Evolutionary conservation across 2,329 filamentous ascomycete species (phyloP).

Genomic region (Incumbomyces lentus): DNA sequence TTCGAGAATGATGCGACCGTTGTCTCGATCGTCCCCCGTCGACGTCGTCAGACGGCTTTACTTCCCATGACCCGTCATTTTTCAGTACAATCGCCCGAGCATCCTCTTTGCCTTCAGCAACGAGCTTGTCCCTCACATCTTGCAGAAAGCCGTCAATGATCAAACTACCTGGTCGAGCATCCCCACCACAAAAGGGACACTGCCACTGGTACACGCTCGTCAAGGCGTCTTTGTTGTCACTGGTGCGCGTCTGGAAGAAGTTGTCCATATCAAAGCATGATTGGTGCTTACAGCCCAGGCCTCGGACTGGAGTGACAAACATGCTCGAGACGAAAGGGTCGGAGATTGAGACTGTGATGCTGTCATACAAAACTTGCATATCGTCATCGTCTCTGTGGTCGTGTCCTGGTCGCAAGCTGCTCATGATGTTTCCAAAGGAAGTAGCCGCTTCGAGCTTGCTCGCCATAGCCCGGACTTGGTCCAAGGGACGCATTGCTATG

Average conservation of each 20-base stretch:
- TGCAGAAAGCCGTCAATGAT: conserved; percentile 64
- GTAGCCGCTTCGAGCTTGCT: conserved; percentile 35
- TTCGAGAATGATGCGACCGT: too few relatives aligned
- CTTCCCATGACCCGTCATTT: conserved; percentile 55
- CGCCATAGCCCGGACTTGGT: conserved; percentile 30
- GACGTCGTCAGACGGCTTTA: conserved; percentile 27
- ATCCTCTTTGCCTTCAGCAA: conserved; percentile 37
- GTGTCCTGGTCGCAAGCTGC: conserved; percentile 26
- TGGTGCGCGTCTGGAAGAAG: conserved; percentile 58
- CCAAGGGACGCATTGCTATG: conserved; percentile 44
- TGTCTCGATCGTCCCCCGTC: too few relatives aligned
- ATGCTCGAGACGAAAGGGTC: conserved; percentile 58
- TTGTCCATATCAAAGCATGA: conserved; percentile 86
- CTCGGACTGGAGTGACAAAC: conserved; percentile 62
- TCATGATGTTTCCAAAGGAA: conserved; percentile 48
- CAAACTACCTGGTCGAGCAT: conserved; percentile 64
- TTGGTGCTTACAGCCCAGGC: conserved; percentile 58
- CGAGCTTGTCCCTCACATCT: conserved; percentile 49
- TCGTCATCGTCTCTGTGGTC: conserved; percentile 51
- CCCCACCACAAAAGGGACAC: conserved; percentile 73
- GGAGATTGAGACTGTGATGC: conserved; percentile 52
- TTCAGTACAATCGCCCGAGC: conserved; percentile 54
- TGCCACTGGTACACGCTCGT: conserved; percentile 65
- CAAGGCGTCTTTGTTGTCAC: conserved; percentile 26
- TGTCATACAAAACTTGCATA: conserved; percentile 47